Conservation (phyloP, 2,329 filamentous ascomycete genomes). For the Lachnellula cervina region DNA sequence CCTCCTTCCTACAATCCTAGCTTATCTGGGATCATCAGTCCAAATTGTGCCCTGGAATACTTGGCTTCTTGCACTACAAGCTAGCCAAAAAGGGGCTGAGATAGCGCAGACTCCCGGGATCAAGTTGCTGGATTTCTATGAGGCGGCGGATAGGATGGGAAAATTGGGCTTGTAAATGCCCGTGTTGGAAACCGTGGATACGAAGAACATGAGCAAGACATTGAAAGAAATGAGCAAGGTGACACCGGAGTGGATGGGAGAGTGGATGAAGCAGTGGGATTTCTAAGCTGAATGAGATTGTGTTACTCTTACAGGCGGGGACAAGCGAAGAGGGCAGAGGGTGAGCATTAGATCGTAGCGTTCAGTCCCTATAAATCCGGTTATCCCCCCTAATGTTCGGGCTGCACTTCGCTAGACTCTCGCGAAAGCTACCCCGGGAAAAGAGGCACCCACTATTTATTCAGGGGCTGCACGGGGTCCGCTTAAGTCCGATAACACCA, state of each 20-base stretch:
- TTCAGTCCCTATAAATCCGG: no score
- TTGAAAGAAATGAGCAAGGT: constrained; percentile 39
- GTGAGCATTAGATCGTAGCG: no score
- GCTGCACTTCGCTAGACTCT: no score
- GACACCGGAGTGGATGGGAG: constrained; percentile 40
- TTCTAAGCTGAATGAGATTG: no score
- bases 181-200: constrained; percentile 36
- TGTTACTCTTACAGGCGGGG: no score
- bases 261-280: constrained; percentile 46
- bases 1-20: constrained; percentile 38
- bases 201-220: constrained; percentile 38
- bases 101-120: constrained; percentile 43
- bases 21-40: constrained; percentile 42
- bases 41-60: constrained; percentile 38
- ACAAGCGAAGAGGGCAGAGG: no score
- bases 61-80: constrained; percentile 27
- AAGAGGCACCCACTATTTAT: no score
- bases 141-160: not conserved
- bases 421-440: no score
- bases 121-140: constrained; percentile 50
- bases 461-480: no score
- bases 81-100: constrained; percentile 27
- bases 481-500: no score
- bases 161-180: not conserved
- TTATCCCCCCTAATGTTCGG: no score